Evolutionary conservation across 495 filamentous ascomycete genomes (phyloP), one percentile per base, ranked within the genome.

Genomic region (Cryomyces minteri): DNA sequence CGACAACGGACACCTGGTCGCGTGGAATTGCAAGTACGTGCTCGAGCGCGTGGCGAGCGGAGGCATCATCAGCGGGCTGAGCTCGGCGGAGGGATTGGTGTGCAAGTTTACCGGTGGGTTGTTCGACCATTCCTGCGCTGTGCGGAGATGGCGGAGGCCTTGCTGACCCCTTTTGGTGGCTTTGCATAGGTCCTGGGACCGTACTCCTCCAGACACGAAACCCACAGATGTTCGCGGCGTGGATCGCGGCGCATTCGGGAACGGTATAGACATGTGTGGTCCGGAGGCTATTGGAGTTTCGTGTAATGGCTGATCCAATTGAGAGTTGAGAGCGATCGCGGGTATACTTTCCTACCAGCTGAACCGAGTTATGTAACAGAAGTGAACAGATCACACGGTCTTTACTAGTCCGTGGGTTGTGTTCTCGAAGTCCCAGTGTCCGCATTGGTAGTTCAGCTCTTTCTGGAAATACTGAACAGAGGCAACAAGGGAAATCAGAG

Each of bases 201-300:
- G 77, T 96, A 1, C 96, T 93, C 58, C 66, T 96, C 46, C 90
- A 98, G 61, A 98, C 90, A 0, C 74, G 90, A 43, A 96, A 96
- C 53, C 70, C 87, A 42, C 60, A 58, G 12, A 69, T 69, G 0
- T 82, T 84, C 54, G 67, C 70, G 5, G 49, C 54, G 30, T 73
- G 70, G 62, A 51, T 71, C 47, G 43, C 60, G 11, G 61, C 58
- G 1, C 62, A 72, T 39, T 25, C 18, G 18, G 18, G 18, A 25
- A 25, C 18, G 18, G 18, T 2, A 25, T 25, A 25, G 18, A 25
- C 18, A 2, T 25, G 18, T 25, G 18, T 25, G 18, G 18, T 25
- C 18, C 18, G 18, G 18, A 25, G 18, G 18, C 2, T 25, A 25
- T 2, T 25, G 18, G 18, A 1, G 18, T 25, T 25, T 25, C 2